Percentiles rank a stretch among this genome's conserved stretches.
phyloP scores from a whole-genome alignment of 768 basidiomycete species.

The Hortiboletus campestris region DNA sequence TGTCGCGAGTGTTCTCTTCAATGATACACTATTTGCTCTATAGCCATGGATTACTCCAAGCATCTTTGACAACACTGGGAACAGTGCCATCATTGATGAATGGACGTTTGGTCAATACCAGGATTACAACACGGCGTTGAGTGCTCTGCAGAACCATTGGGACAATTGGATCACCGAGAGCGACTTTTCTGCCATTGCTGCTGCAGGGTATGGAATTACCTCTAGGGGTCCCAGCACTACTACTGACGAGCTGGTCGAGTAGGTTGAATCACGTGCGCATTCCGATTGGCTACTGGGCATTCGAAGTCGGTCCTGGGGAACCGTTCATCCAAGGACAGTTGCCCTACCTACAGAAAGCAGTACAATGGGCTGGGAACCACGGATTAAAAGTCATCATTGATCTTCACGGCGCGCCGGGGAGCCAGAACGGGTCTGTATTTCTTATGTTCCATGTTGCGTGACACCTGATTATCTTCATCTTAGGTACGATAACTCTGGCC shows the following conservation, averaged over 20 bases:
- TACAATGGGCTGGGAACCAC: constrained; percentile 65
- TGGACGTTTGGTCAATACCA: constrained; percentile 75
- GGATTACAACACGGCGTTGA: constrained; percentile 44
- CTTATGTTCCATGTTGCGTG: not conserved
- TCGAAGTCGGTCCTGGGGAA: constrained; percentile 73
- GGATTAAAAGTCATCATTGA: constrained; percentile 83
- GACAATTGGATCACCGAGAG: constrained; percentile 79
- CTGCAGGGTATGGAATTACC: constrained; percentile 55
- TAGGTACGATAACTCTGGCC: constrained; percentile 84
- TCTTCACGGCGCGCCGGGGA: constrained; percentile 77
- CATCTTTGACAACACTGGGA: constrained; percentile 58
- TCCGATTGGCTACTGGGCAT: constrained; percentile 91
- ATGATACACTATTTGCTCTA: constrained; percentile 43
- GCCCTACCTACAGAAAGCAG: constrained; percentile 63
- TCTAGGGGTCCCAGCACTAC: not conserved
- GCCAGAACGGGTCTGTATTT: constrained; percentile 68
- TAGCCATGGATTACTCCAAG: constrained; percentile 82
- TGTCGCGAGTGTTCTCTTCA: not conserved
- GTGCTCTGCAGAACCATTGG: constrained; percentile 67
- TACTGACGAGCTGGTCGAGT: constrained; percentile 9
- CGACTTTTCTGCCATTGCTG: constrained; percentile 74
- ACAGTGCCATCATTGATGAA: constrained; percentile 64
- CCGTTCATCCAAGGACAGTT: constrained; percentile 79
- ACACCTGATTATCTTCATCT: constrained; percentile 3
- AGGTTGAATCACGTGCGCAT: constrained; percentile 82